Evolutionary conservation across 2,329 filamentous ascomycete genomes (phyloP), one percentile per base, ranked within the genome.

Genomic region (Tolypocladium pustulatum): DNA sequence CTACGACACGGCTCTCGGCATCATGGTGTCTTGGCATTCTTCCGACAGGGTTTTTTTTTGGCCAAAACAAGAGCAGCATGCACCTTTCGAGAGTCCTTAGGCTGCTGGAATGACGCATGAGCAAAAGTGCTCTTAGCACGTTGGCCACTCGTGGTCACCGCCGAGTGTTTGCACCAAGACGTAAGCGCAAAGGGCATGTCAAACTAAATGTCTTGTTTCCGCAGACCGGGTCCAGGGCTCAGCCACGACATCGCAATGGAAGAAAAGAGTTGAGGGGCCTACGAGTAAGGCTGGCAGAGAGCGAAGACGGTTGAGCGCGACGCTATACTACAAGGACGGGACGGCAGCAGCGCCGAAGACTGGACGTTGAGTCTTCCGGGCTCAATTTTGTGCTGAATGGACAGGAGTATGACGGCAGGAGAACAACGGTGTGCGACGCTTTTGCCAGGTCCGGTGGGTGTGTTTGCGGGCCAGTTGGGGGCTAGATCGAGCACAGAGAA

Each of bases 341-440:
- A 55, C 53, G 53, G 36, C 43, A 55, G 43, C 25, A 54, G n/a
- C 53, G 53, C 22, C 51, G 38, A 27, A 37, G 54, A 27, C 27
- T 41, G n/a, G n/a, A n/a, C n/a, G n/a, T n/a, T n/a, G 58, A 59
- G 58, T 54, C 13, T 20, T 10, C 34, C 46, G 58, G 54, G 54
- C 58, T 59, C 43, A 59, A 59, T 49, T 32, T 13, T 59, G 58
- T 56, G 58, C 58, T 37, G 43, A 22, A 41, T 52, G 25, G 43
- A n/a, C n/a, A 34, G 32, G 32, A 56, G 2, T 17, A n/a, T 54
- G 58, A 59, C 58, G 56, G 58, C 58, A 59, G 54, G 51, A 34
- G 41, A 22, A 1, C 3, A 3, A 46, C 12, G 22, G 43, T 9
- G 25, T 20, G 43, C 43, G 15, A 27, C 12, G 22, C 22, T 8